A percentile compares a stretch with the other conserved stretches of the same genome.
phyloP scores from a whole-genome alignment of 2,329 filamentous ascomycete species.

The Hyphodiscus sp. region DNA sequence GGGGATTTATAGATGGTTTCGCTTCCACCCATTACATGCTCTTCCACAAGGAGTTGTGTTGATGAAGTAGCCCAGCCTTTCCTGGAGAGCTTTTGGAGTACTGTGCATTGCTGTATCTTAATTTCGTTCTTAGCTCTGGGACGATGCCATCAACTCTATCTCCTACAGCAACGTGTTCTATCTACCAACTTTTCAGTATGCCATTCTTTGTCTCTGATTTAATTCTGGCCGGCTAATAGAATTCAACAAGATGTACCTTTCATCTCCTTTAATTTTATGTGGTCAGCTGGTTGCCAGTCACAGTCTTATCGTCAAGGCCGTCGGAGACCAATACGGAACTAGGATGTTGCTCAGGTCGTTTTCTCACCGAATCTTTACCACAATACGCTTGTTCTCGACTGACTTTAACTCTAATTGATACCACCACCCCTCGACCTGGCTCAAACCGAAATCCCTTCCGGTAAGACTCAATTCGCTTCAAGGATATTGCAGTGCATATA shows the following conservation, averaged over 20 bases:
- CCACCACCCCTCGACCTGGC: constrained; percentile 52
- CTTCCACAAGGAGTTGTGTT: too few species aligned
- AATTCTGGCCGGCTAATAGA: constrained; percentile 12
- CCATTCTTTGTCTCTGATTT: too few species aligned
- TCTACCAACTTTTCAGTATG: too few species aligned
- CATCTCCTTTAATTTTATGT: constrained; percentile 41
- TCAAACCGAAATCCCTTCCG: constrained; percentile 56
- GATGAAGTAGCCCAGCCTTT: too few species aligned
- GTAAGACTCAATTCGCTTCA: constrained; percentile 57
- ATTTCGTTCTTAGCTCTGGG: too few species aligned
- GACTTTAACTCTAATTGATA: background rate
- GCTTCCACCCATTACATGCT: too few species aligned
- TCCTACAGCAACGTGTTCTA: too few species aligned
- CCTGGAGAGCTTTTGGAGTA: too few species aligned
- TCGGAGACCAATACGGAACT: constrained; percentile 50
- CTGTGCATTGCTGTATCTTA: too few species aligned
- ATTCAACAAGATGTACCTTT: constrained; percentile 33
- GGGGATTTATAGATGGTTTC: too few species aligned
- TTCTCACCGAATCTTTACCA: constrained; percentile 1
- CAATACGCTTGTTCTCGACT: too few species aligned
- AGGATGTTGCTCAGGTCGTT: constrained; percentile 43
- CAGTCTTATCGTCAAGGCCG: constrained; percentile 50
- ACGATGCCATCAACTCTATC: too few species aligned
- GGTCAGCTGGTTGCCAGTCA: constrained; percentile 52
- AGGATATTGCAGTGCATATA: constrained; percentile 43